Evolutionary conservation across 345 rosid genomes (phyloP), one percentile per base, ranked within the genome.

Genomic region (Hypericum perforatum): DNA sequence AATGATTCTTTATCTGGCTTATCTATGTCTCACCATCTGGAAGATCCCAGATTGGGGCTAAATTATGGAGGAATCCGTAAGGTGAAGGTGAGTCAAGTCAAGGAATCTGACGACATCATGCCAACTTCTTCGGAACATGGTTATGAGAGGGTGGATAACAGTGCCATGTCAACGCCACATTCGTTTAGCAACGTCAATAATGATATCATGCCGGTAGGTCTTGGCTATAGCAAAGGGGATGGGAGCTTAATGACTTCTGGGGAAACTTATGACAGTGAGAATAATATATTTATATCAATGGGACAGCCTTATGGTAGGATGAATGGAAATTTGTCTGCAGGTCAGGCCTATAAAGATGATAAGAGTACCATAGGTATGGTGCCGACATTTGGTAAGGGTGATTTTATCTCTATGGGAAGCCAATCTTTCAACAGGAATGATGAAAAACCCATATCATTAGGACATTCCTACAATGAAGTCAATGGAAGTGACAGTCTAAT

Each of bases 61-160:
- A 67, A 62, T 58, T 65, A 53, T 59, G 66, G 71, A 11, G 78
- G 83, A 41, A 72, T 78, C 52, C 67, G 78, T 65, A 78, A 78
- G 62, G 83, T 75, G 43, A 78, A 78, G 69, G 74, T 78, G 43
- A 75, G 74, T 48, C 70, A 72, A 70, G 80, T 70, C 15, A 78
- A 70, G 63, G 80, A 78, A 47, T 43, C 68, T 8, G 78, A 72
- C 47, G 70, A 67, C 65, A 22, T 39, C 41, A 56, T 70, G 70
- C 59, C 70, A 40, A 60, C 50, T 5, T 58, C 80, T 11, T 13
- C 61, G 59, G 73, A 68, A 16, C 63, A 51, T 62, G 61, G 37
- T 13, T 78, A 59, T 59, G 60, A 60, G 51, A 51, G 74, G 29
- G 49, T 63, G 32, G 72, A 61, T 37, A 11, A 32, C 11, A 56